Evolutionary conservation across 768 basidiomycete species (phyloP).

Genomic region (Bullera alba): DNA sequence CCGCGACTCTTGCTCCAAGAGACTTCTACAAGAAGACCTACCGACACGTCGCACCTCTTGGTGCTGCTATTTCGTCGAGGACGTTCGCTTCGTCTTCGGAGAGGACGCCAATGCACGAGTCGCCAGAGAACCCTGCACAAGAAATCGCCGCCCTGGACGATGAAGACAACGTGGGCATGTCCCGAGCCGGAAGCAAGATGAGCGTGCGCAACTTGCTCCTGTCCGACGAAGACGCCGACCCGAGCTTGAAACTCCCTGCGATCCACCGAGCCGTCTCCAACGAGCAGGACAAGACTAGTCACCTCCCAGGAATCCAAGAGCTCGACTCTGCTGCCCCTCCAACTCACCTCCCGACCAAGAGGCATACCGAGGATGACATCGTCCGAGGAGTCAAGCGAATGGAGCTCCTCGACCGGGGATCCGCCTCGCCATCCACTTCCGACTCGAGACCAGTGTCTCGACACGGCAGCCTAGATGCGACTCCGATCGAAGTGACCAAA

Average conservation of each 20-base stretch:
- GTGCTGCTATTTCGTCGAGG: constrained; percentile 19
- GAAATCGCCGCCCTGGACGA: constrained; percentile 11
- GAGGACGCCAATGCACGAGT: constrained; percentile 13
- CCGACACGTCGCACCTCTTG: constrained; percentile 36
- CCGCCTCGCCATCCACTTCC: not conserved
- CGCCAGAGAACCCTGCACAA: constrained; percentile 11
- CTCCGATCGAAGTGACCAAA: too few relatives aligned
- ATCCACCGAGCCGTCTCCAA: constrained; percentile 9
- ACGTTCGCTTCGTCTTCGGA: constrained; percentile 15
- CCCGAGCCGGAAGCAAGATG: constrained; percentile 9
- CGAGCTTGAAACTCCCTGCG: constrained; percentile 35
- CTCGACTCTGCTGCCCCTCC: not conserved
- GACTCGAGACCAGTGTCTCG: not conserved
- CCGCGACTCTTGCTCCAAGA: constrained; percentile 28
- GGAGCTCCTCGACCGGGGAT: constrained; percentile 20
- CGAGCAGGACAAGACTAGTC: not conserved
- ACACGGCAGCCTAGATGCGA: not conserved
- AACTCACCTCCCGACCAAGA: constrained; percentile 19
- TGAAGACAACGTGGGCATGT: constrained; percentile 17
- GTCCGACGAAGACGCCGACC: constrained; percentile 23
- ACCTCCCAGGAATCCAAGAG: not conserved
- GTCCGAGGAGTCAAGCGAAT: constrained; percentile 35
- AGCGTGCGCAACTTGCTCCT: constrained; percentile 26
- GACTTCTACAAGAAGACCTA: constrained; percentile 43
- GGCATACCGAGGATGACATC: constrained; percentile 40